Evolutionary conservation across 1,139 yeast genomes (phyloP).

Genomic region (Candida sp.): DNA sequence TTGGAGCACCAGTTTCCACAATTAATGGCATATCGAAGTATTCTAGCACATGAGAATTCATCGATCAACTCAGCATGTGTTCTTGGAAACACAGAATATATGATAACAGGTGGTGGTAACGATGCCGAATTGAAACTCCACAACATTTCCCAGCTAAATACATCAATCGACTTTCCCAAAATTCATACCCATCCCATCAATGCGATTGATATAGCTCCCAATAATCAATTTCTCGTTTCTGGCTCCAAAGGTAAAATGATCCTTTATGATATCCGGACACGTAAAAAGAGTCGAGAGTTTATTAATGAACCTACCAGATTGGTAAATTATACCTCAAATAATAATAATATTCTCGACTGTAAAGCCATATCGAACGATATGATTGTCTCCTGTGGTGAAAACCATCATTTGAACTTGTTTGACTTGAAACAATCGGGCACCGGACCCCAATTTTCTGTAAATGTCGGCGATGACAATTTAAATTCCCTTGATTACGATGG

Average conservation of each 20-base stretch:
- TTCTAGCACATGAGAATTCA: constrained; percentile 10
- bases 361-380: constrained; percentile 11
- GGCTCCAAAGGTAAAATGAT: constrained; percentile 6
- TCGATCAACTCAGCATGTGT: constrained; percentile 18
- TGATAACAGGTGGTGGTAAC: constrained; percentile 23
- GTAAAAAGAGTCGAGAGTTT: constrained; percentile 7
- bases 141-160: constrained; percentile 9
- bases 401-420: constrained; percentile 7
- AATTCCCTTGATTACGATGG: constrained; percentile 16
- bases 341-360: constrained; percentile 10
- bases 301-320: neutral
- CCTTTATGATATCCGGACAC: constrained; percentile 15
- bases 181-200: constrained; percentile 16
- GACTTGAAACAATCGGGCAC: constrained; percentile 9
- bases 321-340: neutral
- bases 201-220: constrained; percentile 12
- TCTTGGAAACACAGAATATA: constrained; percentile 15
- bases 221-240: constrained; percentile 9
- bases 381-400: constrained; percentile 20
- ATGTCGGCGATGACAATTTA: constrained; percentile 24
- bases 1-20: neutral
- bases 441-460: constrained; percentile 8
- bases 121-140: constrained; percentile 16
- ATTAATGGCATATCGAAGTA: constrained; percentile 7
- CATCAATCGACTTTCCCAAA: constrained; percentile 12